Evolutionary conservation across 163 green algal genomes (phyloP).

Genomic region (Scenedesmus sp.): DNA sequence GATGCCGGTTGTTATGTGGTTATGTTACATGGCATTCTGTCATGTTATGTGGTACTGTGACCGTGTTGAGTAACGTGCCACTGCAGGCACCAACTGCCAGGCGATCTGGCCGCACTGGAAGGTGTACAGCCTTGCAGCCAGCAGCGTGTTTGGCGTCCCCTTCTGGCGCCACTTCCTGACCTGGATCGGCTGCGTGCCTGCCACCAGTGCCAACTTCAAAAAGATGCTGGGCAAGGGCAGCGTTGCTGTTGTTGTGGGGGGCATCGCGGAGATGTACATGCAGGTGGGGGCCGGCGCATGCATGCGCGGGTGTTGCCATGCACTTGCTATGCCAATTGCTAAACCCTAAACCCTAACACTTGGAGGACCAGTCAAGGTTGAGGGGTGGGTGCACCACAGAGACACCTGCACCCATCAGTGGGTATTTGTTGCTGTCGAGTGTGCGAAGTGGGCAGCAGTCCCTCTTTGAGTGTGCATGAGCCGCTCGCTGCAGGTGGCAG

Average conservation of each 20-base stretch:
- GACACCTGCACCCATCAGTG: no score
- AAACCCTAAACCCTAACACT: no score
- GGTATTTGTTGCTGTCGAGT: background rate
- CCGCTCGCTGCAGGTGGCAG: no score
- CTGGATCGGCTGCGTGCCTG: constrained; percentile 49
- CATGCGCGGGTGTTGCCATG: background rate
- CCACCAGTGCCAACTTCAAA: constrained; percentile 44
- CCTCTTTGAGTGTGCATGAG: no score
- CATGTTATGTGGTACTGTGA: background rate
- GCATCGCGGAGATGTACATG: constrained; percentile 28
- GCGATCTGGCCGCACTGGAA: constrained; percentile 57
- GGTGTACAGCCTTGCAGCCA: constrained; percentile 58
- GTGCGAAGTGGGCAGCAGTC: no score
- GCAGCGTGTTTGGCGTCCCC: constrained; percentile 55
- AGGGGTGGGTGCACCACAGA: no score
- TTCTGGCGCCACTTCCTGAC: constrained; percentile 51
- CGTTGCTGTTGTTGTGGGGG: constrained; percentile 52
- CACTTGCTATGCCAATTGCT: background rate
- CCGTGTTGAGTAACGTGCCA: no score
- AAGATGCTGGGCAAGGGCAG: constrained; percentile 27
- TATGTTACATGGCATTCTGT: no score
- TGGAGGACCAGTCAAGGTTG: no score
- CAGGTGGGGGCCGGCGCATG: background rate
- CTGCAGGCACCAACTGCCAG: constrained; percentile 36
- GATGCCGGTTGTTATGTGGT: no score